Conservation (phyloP, 305 asterid species). For the Fraxinus paxiana region DNA sequence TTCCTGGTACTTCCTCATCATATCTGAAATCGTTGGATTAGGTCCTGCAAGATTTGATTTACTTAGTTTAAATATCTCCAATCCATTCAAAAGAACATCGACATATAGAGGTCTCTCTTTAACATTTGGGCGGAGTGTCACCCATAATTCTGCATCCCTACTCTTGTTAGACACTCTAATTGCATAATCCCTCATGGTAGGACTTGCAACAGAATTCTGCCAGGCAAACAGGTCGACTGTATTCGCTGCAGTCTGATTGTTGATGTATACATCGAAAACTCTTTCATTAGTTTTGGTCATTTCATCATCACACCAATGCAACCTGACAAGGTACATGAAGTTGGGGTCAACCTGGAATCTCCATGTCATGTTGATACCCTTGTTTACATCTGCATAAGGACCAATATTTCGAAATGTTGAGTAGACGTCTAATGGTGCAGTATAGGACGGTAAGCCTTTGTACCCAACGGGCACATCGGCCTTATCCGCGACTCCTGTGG, state of each 20-base stretch:
- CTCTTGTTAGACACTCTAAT: slow-evolving; percentile 35
- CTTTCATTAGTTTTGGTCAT: slow-evolving; percentile 52
- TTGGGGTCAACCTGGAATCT: slow-evolving; percentile 61
- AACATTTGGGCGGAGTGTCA: slow-evolving; percentile 49
- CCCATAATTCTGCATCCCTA: slow-evolving; percentile 42
- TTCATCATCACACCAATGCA: slow-evolving; percentile 85
- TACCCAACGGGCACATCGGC: slow-evolving; percentile 36
- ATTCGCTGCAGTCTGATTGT: slow-evolving; percentile 52
- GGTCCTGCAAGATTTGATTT: slow-evolving; percentile 66
- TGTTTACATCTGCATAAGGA: slow-evolving; percentile 39
- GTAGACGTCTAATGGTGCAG: slow-evolving; percentile 71
- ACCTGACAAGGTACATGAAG: slow-evolving; percentile 65
- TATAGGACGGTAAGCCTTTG: slow-evolving; percentile 38
- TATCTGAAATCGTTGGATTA: slow-evolving; percentile 63
- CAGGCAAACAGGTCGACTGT: slow-evolving; percentile 40
- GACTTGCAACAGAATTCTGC: slow-evolving; percentile 38
- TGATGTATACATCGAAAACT: slow-evolving; percentile 53
- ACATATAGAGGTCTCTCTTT: slow-evolving; percentile 28
- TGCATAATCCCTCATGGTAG: slow-evolving; percentile 51
- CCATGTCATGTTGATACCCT: slow-evolving; percentile 62
- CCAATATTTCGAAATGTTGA: slow-evolving; percentile 59
- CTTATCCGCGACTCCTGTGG: slow-evolving; percentile 33
- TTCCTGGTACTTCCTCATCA: slow-evolving; percentile 62
- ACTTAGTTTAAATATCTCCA: slow-evolving; percentile 75
- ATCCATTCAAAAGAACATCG: slow-evolving; percentile 70